These are phyloP conservation scores for Aspergillus costaricaensis DNA, from an alignment of 2,329 filamentous ascomycete genomes.

Conservation along the genomic window DNA sequence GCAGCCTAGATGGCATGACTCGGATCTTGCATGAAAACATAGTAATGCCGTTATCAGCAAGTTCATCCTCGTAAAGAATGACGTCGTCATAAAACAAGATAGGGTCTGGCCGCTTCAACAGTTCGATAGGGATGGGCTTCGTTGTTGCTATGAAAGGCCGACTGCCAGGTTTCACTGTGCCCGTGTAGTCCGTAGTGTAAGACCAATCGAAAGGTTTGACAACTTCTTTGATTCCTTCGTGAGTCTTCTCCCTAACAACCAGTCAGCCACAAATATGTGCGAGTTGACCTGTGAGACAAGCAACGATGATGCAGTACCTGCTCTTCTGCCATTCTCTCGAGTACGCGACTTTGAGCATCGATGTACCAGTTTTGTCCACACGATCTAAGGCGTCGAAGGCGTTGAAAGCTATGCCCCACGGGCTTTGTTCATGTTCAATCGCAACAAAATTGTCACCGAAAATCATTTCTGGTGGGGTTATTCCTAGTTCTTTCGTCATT, in stretches of 20 bases:
- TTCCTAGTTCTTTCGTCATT: conserved; percentile 75
- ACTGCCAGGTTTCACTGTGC: conserved; percentile 57
- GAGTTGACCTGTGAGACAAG: not conserved
- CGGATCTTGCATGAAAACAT: conserved; percentile 87
- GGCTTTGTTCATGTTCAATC: conserved; percentile 70
- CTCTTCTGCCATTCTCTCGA: conserved; percentile 82
- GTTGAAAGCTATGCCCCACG: conserved; percentile 79
- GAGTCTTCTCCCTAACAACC: conserved; percentile 67
- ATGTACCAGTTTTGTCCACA: conserved; percentile 89
- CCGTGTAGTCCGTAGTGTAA: conserved; percentile 85
- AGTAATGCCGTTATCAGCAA: conserved; percentile 95
- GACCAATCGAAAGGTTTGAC: conserved; percentile 98
- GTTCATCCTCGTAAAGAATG: conserved; percentile 92
- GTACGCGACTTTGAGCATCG: conserved; percentile 92
- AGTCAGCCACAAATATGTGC: conserved; percentile 41
- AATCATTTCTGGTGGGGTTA: conserved; percentile 97
- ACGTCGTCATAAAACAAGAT: conserved; percentile 98
- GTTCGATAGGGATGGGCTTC: conserved; percentile 75
- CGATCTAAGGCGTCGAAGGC: conserved; percentile 83
- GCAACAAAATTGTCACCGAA: conserved; percentile 90
- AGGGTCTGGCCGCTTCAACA: conserved; percentile 85
- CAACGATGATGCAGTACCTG: conserved; percentile 47
- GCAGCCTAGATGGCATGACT: conserved; percentile 85
- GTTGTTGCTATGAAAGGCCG: conserved; percentile 47
- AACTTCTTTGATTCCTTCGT: conserved; percentile 85